Percentiles rank a stretch among this genome's conserved stretches.
Conservation (phyloP, 2,329 filamentous ascomycete species). For the Microcyclospora pomicola region DNA sequence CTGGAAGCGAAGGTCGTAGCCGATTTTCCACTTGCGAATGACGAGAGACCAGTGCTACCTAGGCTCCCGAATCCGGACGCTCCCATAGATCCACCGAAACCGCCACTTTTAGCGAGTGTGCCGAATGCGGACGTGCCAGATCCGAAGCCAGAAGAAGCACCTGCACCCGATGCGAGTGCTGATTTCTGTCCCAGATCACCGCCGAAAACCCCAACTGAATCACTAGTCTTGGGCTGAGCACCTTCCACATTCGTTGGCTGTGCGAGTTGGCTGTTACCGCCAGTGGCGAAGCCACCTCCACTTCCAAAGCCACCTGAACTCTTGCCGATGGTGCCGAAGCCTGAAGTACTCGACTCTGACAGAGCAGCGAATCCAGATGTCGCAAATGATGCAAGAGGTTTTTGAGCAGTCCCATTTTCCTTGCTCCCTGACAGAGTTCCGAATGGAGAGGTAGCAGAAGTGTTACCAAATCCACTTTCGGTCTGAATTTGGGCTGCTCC, state of each 20-base stretch:
- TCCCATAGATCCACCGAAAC: slow-evolving; percentile 20
- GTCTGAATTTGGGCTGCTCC: slow-evolving; percentile 10
- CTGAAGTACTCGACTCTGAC: slow-evolving; percentile 24
- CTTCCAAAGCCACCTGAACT: slow-evolving; percentile 18
- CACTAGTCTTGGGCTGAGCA: slow-evolving; percentile 9
- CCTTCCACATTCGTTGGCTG: slow-evolving; percentile 13
- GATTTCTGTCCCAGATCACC: slow-evolving; percentile 24
- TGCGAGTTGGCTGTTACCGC: slow-evolving; percentile 19
- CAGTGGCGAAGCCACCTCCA: slow-evolving; percentile 17
- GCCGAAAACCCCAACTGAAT: slow-evolving; percentile 21
- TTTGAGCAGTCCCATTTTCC: slow-evolving; percentile 21
- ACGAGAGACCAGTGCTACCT: slow-evolving; percentile 39
- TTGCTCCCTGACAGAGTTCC: slow-evolving; percentile 28
- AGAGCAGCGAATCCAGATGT: slow-evolving; percentile 33
- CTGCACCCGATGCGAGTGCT: slow-evolving; percentile 13
- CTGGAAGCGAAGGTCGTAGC: slow-evolving; percentile 37
- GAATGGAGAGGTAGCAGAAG: slow-evolving; percentile 35
- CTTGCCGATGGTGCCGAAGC: slow-evolving; percentile 24
- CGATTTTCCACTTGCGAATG: slow-evolving; percentile 44
- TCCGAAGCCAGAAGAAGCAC: slow-evolving; percentile 16
- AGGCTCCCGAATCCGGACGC: slow-evolving; percentile 26
- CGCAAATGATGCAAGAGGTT: slow-evolving; percentile 38
- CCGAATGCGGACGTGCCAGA: slow-evolving; percentile 21
- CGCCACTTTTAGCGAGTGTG: slow-evolving; percentile 14
- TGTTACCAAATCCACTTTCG: slow-evolving; percentile 32